These are phyloP conservation scores for Alternaria solani DNA, from an alignment of 2,329 filamentous ascomycete species.

Conservation along the genomic window DNA sequence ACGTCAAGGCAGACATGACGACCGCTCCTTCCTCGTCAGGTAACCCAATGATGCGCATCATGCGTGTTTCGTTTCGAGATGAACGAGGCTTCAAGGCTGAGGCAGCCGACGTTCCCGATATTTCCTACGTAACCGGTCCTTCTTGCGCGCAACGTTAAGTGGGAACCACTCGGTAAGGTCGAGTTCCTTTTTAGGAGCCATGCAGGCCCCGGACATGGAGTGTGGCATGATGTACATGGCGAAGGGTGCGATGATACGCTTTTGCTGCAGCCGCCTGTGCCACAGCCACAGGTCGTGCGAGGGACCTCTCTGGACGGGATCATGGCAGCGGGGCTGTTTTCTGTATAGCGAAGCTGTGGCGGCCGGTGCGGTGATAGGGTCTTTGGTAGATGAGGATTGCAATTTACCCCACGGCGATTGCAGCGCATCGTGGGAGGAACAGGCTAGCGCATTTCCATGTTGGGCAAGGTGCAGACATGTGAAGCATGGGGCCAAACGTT, in stretches of 20 bases:
- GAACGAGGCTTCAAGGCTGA: conserved; percentile 21
- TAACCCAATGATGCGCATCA: conserved; percentile 14
- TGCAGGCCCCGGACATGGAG: conserved; percentile 37
- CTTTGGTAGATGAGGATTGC: conserved; percentile 17
- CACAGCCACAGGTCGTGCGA: conserved; percentile 4
- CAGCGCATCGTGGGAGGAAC: conserved; percentile 25
- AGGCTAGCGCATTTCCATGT: conserved; percentile 35
- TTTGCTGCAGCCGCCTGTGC: conserved; percentile 33
- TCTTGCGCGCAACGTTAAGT: conserved; percentile 15
- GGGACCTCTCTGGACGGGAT: neutral
- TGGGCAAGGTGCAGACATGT: conserved; percentile 20
- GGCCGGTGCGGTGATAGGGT: conserved; percentile 11
- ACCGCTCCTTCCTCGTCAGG: neutral
- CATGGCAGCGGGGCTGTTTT: neutral
- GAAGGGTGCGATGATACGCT: conserved; percentile 7
- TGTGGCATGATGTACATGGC: conserved; percentile 31
- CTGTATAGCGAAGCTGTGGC: conserved; percentile 4
- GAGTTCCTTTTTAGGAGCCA: conserved; percentile 6
- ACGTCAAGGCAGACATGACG: conserved; percentile 11
- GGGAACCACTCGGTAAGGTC: conserved; percentile 1
- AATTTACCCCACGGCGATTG: conserved; percentile 31
- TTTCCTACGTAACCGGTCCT: conserved; percentile 4
- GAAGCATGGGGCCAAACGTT: conserved; percentile 28
- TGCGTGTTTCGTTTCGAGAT: conserved; percentile 26
- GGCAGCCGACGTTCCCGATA: conserved; percentile 22